These are phyloP conservation scores for Hortaea werneckii DNA, from an alignment of 2,329 filamentous ascomycete species.

Conservation along the genomic window DNA sequence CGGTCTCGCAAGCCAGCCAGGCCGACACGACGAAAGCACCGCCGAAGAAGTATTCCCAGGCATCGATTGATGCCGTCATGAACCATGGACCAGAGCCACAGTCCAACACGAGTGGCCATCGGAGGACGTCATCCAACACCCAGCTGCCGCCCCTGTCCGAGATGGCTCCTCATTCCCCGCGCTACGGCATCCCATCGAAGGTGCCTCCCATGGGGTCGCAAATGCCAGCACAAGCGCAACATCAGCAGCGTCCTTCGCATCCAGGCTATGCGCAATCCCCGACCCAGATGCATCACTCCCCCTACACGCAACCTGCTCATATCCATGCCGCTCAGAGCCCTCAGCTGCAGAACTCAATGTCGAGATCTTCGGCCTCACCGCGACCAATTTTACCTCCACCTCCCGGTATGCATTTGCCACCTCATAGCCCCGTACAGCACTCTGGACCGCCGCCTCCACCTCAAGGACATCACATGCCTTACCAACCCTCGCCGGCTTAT, in stretches of 20 bases:
- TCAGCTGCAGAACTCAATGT: constrained; percentile 22
- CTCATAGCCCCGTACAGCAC: constrained; percentile 18
- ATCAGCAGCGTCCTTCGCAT: constrained; percentile 2
- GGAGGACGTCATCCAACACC: constrained; percentile 21
- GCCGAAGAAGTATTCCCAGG: constrained; percentile 19
- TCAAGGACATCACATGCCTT: constrained; percentile 10
- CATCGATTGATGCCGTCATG: constrained; percentile 27
- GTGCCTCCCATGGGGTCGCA: constrained; percentile 15
- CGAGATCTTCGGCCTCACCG: constrained; percentile 25
- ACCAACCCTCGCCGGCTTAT: constrained; percentile 16
- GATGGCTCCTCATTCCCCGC: constrained; percentile 26
- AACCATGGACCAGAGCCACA: constrained; percentile 28
- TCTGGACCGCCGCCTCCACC: constrained; percentile 22
- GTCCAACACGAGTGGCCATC: constrained; percentile 15
- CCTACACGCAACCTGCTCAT: constrained; percentile 24
- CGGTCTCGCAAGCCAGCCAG: constrained; percentile 1
- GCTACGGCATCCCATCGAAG: constrained; percentile 13
- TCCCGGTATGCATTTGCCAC: constrained; percentile 24
- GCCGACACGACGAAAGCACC: constrained; percentile 2
- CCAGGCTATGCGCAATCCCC: constrained; percentile 22
- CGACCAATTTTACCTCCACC: constrained; percentile 28
- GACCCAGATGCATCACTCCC: constrained; percentile 27
- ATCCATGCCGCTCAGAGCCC: constrained; percentile 21
- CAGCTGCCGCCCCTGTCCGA: constrained; percentile 25
- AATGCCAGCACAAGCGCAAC: constrained; percentile 16